Base-by-base conservation (phyloP, 1,284 basidiomycete species). In the Irpex sp. region DNA sequence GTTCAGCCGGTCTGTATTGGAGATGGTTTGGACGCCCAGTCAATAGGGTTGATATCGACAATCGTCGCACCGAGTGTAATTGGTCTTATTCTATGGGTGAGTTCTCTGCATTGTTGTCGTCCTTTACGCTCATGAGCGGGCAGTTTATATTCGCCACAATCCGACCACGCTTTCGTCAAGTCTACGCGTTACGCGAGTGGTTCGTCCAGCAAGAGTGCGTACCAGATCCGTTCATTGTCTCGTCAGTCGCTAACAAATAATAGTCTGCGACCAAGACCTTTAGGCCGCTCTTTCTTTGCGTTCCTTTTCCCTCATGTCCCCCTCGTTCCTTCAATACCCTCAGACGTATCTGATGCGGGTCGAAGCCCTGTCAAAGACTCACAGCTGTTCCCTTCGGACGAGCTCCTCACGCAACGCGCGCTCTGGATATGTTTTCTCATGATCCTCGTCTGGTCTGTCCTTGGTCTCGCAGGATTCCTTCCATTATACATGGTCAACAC, bases 131-230 rank as follows among this genome's bases (percentile, higher is more conserved):
- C 53, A 61, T 35, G 19, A 51, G 21, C 55, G 26, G n/a, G n/a
- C 59, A 91, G 89, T 70, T 88, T 60, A 66, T 85, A 54, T 91
- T 91, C 73, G 89, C 87, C 36, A 74, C 87, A 61, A 65, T 90
- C 19, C 81, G 89, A 55, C 88, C 89, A 11, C 83, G 80, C 61
- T 87, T 85, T 70, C 82, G 88, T 61, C 87, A 90, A 75, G 71
- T 92, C 17, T 92, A 91, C 68, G 86, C 77, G 26, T 72, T 88
- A 58, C 77, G 89, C 68, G 88, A 90, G 70, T 92, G 89, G 89
- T 92, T 91, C 71, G 81, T 87, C 15, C 83, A 82, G 55, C 83
- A 80, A 74, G 83, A 84, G 89, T 90, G 70, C 76, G 87, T 82
- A 7, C 21, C 3, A 1, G 3, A 21, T 21, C 3, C 21, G 21